Evolutionary conservation across 108 stramenopile species (phyloP), one percentile per base, ranked within the genome.

Genomic region (Cylindrotheca closterium): DNA sequence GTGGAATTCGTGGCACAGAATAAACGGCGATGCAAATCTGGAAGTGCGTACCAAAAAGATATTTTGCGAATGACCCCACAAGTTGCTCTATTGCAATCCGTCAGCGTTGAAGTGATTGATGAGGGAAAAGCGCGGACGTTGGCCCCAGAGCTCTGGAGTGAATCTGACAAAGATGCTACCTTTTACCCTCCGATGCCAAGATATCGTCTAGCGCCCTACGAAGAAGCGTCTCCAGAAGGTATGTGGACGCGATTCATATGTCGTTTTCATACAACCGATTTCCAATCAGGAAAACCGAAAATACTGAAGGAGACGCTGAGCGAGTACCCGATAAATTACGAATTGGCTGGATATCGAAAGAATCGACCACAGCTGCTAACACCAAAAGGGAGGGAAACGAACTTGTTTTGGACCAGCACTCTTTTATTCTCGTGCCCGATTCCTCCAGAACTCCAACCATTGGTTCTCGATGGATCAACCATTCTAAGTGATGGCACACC

Each of bases 1-100:
- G 68, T 88, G 34, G 65, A 88, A 49, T 79, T 88, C 57, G 67
- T 88, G 53, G 87, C 84, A 7, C 87, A 88, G 48, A 88, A 88
- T 65, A 85, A 79, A 64, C 79, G 87, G n/a, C 68, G 82, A 30
- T 88, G 87, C 60, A 79, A 82, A 55, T 80, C 87, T 7, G 87
- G 87, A n/a, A 67, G 65, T 17, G 24, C 51, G 1, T 75, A 73
- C 57, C 29, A 25, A 24, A 56, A 65, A 4, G 75, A 82, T 51
- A 61, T 83, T 29, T 24, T 78, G 47, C 64, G 71, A 0, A 55
- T 88, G 51, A 70, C 77, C 52, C 87, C 87, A 0, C 87, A 88
- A 69, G 81, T 88, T 0, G 79, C 87, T 24, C 61, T 88, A 26
- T 67, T 88, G 67, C 87, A 88, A 54, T 70, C 81, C 3, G 71